These are phyloP conservation scores for Fusarium globosum DNA, from an alignment of 2,329 filamentous ascomycete genomes.

Conservation along the genomic window DNA sequence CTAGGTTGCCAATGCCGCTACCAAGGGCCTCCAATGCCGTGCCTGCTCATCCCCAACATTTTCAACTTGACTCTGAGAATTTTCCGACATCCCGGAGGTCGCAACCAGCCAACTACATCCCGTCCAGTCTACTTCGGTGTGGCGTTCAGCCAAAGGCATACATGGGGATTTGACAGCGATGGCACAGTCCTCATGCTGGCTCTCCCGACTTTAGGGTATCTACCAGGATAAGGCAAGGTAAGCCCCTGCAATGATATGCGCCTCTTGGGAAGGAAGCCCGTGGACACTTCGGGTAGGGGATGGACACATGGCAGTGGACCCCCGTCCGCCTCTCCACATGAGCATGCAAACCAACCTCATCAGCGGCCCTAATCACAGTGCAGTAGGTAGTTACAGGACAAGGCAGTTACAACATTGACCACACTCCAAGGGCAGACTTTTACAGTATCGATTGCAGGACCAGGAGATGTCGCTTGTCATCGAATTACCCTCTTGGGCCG, in stretches of 20 bases:
- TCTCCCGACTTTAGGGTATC: constrained; percentile 14
- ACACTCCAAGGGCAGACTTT: constrained; percentile 13
- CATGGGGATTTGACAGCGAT: constrained; percentile 16
- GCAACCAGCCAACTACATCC: background rate
- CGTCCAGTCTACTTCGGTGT: constrained; percentile 17
- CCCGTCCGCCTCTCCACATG: constrained; percentile 32
- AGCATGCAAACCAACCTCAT: constrained; percentile 38
- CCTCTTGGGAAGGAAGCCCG: constrained; percentile 34
- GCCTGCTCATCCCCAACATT: background rate
- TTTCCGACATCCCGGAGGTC: constrained; percentile 18
- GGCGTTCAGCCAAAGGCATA: constrained; percentile 16
- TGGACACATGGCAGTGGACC: constrained; percentile 45
- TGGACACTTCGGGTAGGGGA: constrained; percentile 34
- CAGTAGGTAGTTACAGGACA: background rate
- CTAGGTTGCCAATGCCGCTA: constrained; percentile 27
- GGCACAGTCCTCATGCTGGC: constrained; percentile 29
- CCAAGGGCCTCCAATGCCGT: background rate
- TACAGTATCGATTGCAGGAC: background rate
- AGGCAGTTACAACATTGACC: constrained; percentile 1
- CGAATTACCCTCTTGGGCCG: constrained; percentile 28
- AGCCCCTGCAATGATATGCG: constrained; percentile 28
- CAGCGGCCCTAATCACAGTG: constrained; percentile 22
- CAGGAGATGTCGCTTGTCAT: constrained; percentile 16
- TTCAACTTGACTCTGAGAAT: constrained; percentile 7
- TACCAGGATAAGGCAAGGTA: constrained; percentile 20